Base-by-base conservation (phyloP, 345 rosid species). In the Sonneratia caseolaris region DNA sequence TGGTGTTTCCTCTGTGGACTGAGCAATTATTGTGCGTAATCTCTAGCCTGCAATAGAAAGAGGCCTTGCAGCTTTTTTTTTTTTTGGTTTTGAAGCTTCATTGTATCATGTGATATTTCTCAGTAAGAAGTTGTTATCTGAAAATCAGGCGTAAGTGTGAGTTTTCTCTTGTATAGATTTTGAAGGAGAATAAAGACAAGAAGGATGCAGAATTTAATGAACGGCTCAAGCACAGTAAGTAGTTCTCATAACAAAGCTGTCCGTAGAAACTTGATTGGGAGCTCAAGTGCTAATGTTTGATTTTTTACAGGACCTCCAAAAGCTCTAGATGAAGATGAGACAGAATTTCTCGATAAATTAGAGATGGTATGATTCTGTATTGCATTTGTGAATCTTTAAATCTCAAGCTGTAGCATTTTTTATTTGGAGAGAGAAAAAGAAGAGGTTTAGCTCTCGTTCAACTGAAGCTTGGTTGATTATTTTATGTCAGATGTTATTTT, bases 131-230 rank as follows among this genome's bases (percentile, higher is more conserved):
- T 7, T 57, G 51, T 57, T 2, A 57, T 57, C 32, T 7, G 35
- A 57, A 47, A 42, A 9, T 42, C 10, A 42, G 45, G 5, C 2
- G 51, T 47, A 47, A 47, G 7, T 47, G 15, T 47, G 13, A 13
- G 36, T 49, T 45, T 1, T 68, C 53, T 47, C 3, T 13, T 66
- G 47, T 78, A 74, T 75, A 95, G 98, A 90, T 92, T 75, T 73
- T 95, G 79, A 95, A 84, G 87, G 99, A 95, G 84, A 95, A 92
- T 72, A 90, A 92, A 81, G 99, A 92, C 84, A 95, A 92, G 85
- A 80, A 81, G 66, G 97, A 95, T 78, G 96, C 98, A 40, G 99
- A 95, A 73, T 95, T 92, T 67, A 95, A 92, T 66, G 99, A 95
- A 73, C 92, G 98, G 56, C 89, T 95, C 77, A 95, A 95, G 77